Base-by-base conservation (phyloP, 768 basidiomycete species). In the Amanita thiersii region DNA sequence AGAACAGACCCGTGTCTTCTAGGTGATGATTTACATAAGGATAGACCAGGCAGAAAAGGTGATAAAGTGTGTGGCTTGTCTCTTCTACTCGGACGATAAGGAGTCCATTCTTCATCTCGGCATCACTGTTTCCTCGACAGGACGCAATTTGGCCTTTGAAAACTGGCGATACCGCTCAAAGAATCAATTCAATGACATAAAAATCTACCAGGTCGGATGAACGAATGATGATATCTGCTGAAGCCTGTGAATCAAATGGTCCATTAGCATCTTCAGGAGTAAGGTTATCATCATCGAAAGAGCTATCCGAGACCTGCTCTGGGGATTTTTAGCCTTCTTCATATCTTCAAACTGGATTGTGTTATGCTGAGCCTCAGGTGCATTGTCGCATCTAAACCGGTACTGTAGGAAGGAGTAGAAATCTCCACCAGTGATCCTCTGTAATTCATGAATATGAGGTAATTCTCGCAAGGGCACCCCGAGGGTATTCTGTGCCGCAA, bases 141-240 rank as follows among this genome's bases (percentile, higher is more conserved):
- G n/a, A n/a, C n/a, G n/a, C n/a, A n/a, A n/a, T n/a, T n/a, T n/a
- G n/a, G n/a, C n/a, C 51, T 18, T 41, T 39, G 39, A 62, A 64
- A 7, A 62, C 40, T 2, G 60, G 51, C 0, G 66, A 65, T 3
- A 51, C 49, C 4, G 56, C 21, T 9, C 56, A 48, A 4, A 66
- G 48, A 1, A 64, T 38, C 12, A 39, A 37, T 38, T 53, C 54
- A 37, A 49, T 47, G 30, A 59, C 50, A 21, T 50, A 51, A 45
- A 64, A 63, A 37, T 66, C 52, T 30, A 60, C 37, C 5, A 50
- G 46, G 46, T 65, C 62, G 10, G 48, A 50, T 6, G 56, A 49
- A 6, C 45, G 52, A 19, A 60, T 43, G 37, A 60, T 53, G 11
- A 26, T 9, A 14, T 43, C 34, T n/a, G 42, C 42, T 2, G 21